These are phyloP conservation scores for Exophiala calicioides DNA, from an alignment of 2,329 filamentous ascomycete genomes.

Conservation along the genomic window DNA sequence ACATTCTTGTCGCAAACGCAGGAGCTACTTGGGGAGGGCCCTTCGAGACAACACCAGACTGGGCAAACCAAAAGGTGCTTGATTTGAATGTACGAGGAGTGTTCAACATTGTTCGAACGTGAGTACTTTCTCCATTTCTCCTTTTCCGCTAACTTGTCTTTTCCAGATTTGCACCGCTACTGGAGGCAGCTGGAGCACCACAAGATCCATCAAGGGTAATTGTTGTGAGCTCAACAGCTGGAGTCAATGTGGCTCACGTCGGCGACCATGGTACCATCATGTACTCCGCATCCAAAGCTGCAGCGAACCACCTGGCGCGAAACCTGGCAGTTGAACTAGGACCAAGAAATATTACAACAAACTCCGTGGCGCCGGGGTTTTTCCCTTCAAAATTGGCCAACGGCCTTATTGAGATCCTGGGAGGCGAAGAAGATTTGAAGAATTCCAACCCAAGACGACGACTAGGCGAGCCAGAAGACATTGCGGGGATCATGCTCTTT, in stretches of 20 bases:
- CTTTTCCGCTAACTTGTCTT: too few species aligned
- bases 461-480: conserved; percentile 72
- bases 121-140: too few species aligned
- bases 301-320: conserved; percentile 73
- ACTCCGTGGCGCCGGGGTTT: conserved; percentile 67
- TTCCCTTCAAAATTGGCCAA: conserved; percentile 54
- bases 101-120: conserved; percentile 41
- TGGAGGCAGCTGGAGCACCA: conserved; percentile 36
- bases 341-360: conserved; percentile 73
- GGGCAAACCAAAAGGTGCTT: conserved; percentile 39
- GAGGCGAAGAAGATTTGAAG: conserved; percentile 32
- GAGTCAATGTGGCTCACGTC: conserved; percentile 40
- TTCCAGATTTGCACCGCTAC: conserved; percentile 41
- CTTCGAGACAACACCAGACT: conserved; percentile 41
- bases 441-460: conserved; percentile 68
- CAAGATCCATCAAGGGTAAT: conserved; percentile 41
- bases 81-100: conserved; percentile 44
- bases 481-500: conserved; percentile 74
- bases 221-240: conserved; percentile 40
- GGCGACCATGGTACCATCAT: conserved; percentile 43
- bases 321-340: conserved; percentile 60
- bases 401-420: not conserved
- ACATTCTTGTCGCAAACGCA: conserved; percentile 44
- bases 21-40: conserved; percentile 43
- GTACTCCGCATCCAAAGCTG: conserved; percentile 74